Evolutionary conservation across 2,329 filamentous ascomycete species (phyloP).

Genomic region (Pseudogymnoascus sp.): DNA sequence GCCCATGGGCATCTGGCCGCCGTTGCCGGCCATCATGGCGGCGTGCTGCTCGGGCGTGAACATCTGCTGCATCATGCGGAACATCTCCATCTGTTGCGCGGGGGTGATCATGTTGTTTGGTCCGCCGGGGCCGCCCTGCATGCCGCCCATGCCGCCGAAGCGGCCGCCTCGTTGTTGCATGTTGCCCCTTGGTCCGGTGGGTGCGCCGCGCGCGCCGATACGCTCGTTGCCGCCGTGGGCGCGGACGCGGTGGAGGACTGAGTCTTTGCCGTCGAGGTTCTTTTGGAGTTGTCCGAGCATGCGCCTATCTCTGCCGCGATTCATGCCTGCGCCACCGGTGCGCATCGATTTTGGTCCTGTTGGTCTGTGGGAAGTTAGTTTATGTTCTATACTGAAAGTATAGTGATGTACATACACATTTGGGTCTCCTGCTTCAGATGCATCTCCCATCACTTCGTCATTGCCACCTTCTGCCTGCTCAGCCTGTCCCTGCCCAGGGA

Average conservation of each 20-base stretch:
- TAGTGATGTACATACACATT: slow-evolving; percentile 46
- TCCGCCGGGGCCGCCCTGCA: slow-evolving; percentile 33
- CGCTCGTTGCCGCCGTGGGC: slow-evolving; percentile 64
- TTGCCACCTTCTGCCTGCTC: slow-evolving; percentile 53
- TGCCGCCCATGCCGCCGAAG: slow-evolving; percentile 35
- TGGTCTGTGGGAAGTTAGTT: slow-evolving; percentile 55
- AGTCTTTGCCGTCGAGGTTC: slow-evolving; percentile 68
- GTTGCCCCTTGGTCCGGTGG: slow-evolving; percentile 60
- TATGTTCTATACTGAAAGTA: slow-evolving; percentile 6
- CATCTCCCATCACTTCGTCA: slow-evolving; percentile 68
- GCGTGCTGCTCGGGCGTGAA: slow-evolving; percentile 43
- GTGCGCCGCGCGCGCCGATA: slow-evolving; percentile 66
- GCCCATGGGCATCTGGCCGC: slow-evolving; percentile 42
- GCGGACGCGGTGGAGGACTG: slow-evolving; percentile 73
- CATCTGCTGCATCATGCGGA: slow-evolving; percentile 75
- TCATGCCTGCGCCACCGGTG: slow-evolving; percentile 45
- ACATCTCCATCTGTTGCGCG: slow-evolving; percentile 65
- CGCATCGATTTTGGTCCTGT: slow-evolving; percentile 95
- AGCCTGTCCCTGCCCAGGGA: slow-evolving; percentile 29
- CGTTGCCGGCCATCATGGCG: slow-evolving; percentile 46
- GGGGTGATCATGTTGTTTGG: slow-evolving; percentile 49
- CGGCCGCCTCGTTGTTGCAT: slow-evolving; percentile 29
- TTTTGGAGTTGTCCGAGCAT: slow-evolving; percentile 81
- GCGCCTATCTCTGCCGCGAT: slow-evolving; percentile 62
- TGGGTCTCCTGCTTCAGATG: slow-evolving; percentile 34